Conservation (phyloP, 2,329 filamentous ascomycete species). For the Xylariaceae sp. region DNA sequence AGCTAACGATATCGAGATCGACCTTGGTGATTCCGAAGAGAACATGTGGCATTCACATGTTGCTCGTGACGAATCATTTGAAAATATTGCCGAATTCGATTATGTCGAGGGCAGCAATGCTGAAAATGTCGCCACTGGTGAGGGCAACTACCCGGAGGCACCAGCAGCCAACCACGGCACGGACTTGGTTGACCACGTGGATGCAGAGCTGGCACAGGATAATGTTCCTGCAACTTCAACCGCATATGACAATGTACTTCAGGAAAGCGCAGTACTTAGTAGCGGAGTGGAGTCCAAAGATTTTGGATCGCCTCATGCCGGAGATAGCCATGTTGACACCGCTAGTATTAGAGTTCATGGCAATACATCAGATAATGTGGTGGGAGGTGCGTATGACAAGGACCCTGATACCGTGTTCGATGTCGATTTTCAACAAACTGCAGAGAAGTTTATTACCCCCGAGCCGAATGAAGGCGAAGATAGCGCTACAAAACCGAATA, state of each 20-base stretch:
- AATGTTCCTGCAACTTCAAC: slow-evolving; percentile 3
- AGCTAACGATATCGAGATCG: slow-evolving; percentile 37
- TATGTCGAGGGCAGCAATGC: slow-evolving; percentile 26
- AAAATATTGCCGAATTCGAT: slow-evolving; percentile 29
- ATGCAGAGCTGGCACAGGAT: slow-evolving; percentile 8
- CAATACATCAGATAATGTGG: neutral
- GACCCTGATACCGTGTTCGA: slow-evolving; percentile 1
- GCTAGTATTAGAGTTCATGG: neutral
- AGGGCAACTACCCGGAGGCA: slow-evolving; percentile 22
- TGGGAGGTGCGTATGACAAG: neutral
- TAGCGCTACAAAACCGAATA: neutral
- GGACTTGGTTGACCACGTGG: slow-evolving; percentile 6
- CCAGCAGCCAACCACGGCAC: slow-evolving; percentile 1
- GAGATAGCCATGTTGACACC: slow-evolving; percentile 1
- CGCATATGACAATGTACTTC: slow-evolving; percentile 1
- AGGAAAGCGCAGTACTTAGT: slow-evolving; percentile 1
- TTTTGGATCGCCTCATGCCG: slow-evolving; percentile 5
- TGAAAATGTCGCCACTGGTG: slow-evolving; percentile 8
- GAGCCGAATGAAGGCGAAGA: neutral
- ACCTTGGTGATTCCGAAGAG: slow-evolving; percentile 34
- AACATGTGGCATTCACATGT: slow-evolving; percentile 30
- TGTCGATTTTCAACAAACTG: neutral
- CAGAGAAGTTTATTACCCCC: neutral
- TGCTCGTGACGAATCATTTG: slow-evolving; percentile 14
- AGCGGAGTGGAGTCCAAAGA: slow-evolving; percentile 12